Evolutionary conservation across 2,329 filamentous ascomycete genomes (phyloP).

Genomic region (Didymellaceae sp.): DNA sequence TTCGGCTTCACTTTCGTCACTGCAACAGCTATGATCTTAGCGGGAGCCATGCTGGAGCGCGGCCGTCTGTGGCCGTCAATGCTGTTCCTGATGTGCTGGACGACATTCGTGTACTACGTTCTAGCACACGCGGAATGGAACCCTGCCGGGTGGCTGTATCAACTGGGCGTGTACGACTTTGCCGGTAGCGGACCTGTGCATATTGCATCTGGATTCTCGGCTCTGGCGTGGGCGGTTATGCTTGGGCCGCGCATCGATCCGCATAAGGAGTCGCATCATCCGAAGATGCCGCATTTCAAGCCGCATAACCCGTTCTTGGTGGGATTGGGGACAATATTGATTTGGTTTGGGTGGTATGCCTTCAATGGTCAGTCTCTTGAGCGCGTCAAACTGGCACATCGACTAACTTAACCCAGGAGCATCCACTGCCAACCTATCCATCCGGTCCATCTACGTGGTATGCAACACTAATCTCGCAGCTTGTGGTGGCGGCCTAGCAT

Average conservation of each 20-base stretch:
- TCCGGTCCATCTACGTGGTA: slow-evolving; percentile 62
- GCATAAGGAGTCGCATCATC: slow-evolving; percentile 56
- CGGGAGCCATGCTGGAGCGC: slow-evolving; percentile 44
- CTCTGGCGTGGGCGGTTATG: slow-evolving; percentile 75
- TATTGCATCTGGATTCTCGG: slow-evolving; percentile 73
- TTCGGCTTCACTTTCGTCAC: slow-evolving; percentile 47
- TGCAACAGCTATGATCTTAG: slow-evolving; percentile 42
- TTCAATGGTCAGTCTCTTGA: slow-evolving; percentile 49
- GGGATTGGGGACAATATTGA: slow-evolving; percentile 72
- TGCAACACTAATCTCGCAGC: slow-evolving; percentile 67
- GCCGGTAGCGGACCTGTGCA: slow-evolving; percentile 78
- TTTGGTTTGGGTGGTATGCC: slow-evolving; percentile 47
- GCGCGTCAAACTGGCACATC: not conserved
- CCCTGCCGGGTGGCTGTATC: slow-evolving; percentile 72
- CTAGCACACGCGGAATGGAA: slow-evolving; percentile 82
- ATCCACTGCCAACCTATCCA: slow-evolving; percentile 57
- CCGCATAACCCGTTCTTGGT: slow-evolving; percentile 78
- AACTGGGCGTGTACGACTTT: slow-evolving; percentile 74
- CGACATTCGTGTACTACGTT: slow-evolving; percentile 46
- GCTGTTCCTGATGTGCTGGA: slow-evolving; percentile 46
- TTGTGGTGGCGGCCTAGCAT: slow-evolving; percentile 60
- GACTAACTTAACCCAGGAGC: slow-evolving; percentile 22
- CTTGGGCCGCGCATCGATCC: slow-evolving; percentile 71
- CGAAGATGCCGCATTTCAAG: slow-evolving; percentile 65
- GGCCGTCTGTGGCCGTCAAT: slow-evolving; percentile 39